Conservation (phyloP, 176 grass and related monocot species). For the Secale cereale region DNA sequence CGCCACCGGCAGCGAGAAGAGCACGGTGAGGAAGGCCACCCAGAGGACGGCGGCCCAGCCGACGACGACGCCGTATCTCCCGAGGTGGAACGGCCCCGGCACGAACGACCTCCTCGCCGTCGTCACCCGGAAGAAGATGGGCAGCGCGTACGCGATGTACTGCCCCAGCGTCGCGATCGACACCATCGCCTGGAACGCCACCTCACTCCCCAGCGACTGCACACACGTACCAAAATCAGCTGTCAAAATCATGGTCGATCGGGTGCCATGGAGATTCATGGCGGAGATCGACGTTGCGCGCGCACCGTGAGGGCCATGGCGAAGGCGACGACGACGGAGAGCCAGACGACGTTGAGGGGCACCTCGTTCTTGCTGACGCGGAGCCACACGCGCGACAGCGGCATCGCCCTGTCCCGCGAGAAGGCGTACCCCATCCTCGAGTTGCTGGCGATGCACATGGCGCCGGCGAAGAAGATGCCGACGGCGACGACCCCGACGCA, state of each 20-base stretch:
- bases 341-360: constrained; percentile 71
- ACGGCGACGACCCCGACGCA: constrained; percentile 52
- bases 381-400: constrained; percentile 48
- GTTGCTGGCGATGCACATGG: constrained; percentile 43
- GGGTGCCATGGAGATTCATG: neutral
- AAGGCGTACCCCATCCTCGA: constrained; percentile 61
- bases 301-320: constrained; percentile 62
- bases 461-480: constrained; percentile 54
- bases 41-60: constrained; percentile 66
- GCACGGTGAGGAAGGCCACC: constrained; percentile 59
- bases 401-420: constrained; percentile 73
- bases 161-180: constrained; percentile 58
- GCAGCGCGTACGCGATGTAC: constrained; percentile 74
- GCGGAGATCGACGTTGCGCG: neutral
- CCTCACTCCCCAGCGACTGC: constrained; percentile 67
- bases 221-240: neutral
- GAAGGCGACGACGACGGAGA: constrained; percentile 52
- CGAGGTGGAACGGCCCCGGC: constrained; percentile 61
- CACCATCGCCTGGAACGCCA: constrained; percentile 85
- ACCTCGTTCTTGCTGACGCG: constrained; percentile 61
- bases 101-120: constrained; percentile 43
- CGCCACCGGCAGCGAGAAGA: constrained; percentile 79
- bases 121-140: constrained; percentile 78
- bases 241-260: neutral
- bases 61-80: constrained; percentile 8